Evolutionary conservation across 1,284 basidiomycete genomes (phyloP), one percentile per base, ranked within the genome.

Genomic region (Trichosporon ovoides): DNA sequence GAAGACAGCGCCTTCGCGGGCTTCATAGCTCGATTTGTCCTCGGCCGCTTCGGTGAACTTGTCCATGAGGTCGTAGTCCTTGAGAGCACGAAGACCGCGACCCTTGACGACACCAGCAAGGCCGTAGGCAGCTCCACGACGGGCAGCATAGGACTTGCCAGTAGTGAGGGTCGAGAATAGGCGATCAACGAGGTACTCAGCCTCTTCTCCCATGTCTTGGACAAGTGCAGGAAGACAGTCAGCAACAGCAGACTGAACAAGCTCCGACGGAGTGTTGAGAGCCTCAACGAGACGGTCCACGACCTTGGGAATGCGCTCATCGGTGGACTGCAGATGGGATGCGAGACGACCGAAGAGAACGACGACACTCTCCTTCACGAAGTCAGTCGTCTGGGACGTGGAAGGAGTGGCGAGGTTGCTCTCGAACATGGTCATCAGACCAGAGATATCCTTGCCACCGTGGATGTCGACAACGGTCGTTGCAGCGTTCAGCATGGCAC

Each of bases 111-210:
- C 83, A 35, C 96, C 96, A 1, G 95, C 93, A 19, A 99, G 78
- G 52, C 96, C 96, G 72, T 98, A 98, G 1, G 95, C 95, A 1
- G 94, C 94, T 38, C 96, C 96, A 48, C 95, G 84, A 28, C 96
- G 85, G 58, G 85, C 83, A 7, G 91, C 95, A 70, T 99, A 98
- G 75, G 93, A 97, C 10, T 85, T 80, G 1, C 85, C 85, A 48
- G 84, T 82, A 58, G 88, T 85, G 19, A 96, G 80, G 38, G 91
- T 87, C 20, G 85, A 81, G 66, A 93, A 83, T 2, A 97, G 81
- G 61, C 83, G 81, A 59, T 91, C 87, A 50, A 95, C 84, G 19
- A 98, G 81, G 24, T 80, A 77, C 16, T 83, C 79, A n/a, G 87
- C 81, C 51, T 81, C 76, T 43, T 84, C 83, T 54, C 81, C 80